A percentile compares a stretch with the other conserved stretches of the same genome.
These are phyloP conservation scores for Hymenoscyphus fructigenus DNA, from an alignment of 2,329 filamentous ascomycete species.

Conservation along the genomic window DNA sequence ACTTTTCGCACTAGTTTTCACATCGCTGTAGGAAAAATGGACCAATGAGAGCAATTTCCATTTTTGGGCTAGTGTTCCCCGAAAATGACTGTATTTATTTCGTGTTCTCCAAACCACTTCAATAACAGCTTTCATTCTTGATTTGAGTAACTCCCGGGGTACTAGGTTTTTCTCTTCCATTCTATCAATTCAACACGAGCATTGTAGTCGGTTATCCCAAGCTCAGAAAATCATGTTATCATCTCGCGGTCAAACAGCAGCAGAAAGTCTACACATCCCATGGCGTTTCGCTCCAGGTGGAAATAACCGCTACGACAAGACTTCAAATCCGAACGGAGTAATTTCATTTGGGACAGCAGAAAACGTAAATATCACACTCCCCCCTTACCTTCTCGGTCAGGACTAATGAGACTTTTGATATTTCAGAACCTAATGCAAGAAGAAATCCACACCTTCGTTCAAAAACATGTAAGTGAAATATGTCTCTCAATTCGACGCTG, in stretches of 20 bases:
- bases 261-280: constrained; percentile 16
- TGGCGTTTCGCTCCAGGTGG: constrained; percentile 23
- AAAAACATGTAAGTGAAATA: constrained; percentile 33
- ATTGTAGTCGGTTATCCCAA: too few relatives aligned
- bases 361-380: constrained; percentile 19
- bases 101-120: too few relatives aligned
- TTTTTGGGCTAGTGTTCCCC: too few relatives aligned
- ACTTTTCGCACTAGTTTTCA: too few relatives aligned
- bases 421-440: constrained; percentile 39
- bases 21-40: too few relatives aligned
- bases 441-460: constrained; percentile 41
- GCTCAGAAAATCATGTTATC: constrained; percentile 5
- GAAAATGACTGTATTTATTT: too few relatives aligned
- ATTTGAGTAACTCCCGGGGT: too few relatives aligned
- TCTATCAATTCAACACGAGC: too few relatives aligned
- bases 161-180: too few relatives aligned
- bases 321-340: constrained; percentile 23
- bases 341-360: constrained; percentile 26
- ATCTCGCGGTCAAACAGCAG: constrained; percentile 10
- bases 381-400: background rate
- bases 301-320: constrained; percentile 22
- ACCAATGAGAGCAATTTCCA: too few relatives aligned
- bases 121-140: too few relatives aligned
- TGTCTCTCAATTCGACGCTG: background rate
- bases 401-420: background rate